phyloP scores from a whole-genome alignment of 495 filamentous ascomycete species.

The Articulospora tetracladia region DNA sequence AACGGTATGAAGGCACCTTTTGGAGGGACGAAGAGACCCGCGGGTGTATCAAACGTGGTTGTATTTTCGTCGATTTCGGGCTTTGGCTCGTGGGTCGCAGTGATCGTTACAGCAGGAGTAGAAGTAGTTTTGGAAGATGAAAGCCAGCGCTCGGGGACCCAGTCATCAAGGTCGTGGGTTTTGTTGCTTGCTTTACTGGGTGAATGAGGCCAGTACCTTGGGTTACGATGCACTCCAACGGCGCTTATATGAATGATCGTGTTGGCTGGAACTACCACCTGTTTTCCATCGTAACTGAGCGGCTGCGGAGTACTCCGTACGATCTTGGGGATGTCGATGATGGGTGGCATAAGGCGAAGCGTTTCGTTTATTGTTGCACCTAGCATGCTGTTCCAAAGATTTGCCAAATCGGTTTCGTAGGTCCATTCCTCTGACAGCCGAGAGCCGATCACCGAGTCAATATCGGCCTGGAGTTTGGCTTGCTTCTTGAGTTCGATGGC shows the following conservation, averaged over 20 bases:
- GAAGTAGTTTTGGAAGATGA: conserved; percentile 24
- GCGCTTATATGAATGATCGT: conserved; percentile 41
- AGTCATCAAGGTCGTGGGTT: conserved; percentile 42
- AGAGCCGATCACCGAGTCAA: conserved; percentile 52
- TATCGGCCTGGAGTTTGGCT: conserved; percentile 53
- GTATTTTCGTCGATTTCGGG: conserved; percentile 46
- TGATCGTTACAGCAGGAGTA: conserved; percentile 19
- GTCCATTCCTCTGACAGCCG: conserved; percentile 51
- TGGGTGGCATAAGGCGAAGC: conserved; percentile 58
- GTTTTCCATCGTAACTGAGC: conserved; percentile 45
- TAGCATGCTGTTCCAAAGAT: conserved; percentile 49
- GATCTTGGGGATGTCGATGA: conserved; percentile 58
- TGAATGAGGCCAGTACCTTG: conserved; percentile 45
- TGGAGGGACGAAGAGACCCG: conserved; percentile 45
- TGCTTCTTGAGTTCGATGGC: conserved; percentile 56
- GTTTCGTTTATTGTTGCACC: conserved; percentile 68
- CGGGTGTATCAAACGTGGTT: conserved; percentile 25
- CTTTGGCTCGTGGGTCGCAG: conserved; percentile 46
- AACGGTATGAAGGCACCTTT: conserved; percentile 68
- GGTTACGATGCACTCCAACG: conserved; percentile 54
- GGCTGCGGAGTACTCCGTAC: conserved; percentile 43
- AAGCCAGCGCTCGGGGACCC: conserved; percentile 56
- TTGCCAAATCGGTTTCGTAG: conserved; percentile 47
- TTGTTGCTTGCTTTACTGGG: conserved; percentile 28
- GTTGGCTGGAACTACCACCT: conserved; percentile 44